Evolutionary conservation across 192 early-diverging fungal genomes (phyloP), one percentile per base, ranked within the genome.

Genomic region (Linnemannia zychae): DNA sequence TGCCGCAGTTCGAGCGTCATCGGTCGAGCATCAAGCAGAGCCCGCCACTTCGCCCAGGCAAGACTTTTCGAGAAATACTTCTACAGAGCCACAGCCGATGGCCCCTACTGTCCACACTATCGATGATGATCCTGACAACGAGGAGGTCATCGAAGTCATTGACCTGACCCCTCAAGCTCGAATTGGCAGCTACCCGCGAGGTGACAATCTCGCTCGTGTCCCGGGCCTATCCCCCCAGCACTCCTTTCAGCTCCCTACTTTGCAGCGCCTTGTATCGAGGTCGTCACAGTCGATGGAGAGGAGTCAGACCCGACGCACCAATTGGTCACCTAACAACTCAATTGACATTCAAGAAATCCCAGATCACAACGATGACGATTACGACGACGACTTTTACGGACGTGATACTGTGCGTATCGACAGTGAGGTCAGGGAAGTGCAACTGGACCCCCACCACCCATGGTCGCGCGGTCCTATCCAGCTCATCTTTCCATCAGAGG

Each of bases 391-490:
- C 22, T 73, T 77, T 18, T 84, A 70, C 65, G 82, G 82, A 2
- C 73, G 67, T 28, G 48, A 84, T 40, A 84, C 76, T 15, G 44
- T 78, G 0, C 82, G 82, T 1, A 78, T 84, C 40, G 82, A 84
- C 33, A 71, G 57, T 40, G 82, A 84, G 22, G 82, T 84, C 24
- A 67, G 72, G 16, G 82, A 84, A 36, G 72, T 74, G 1, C 82
- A 78, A 37, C 31, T 84, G 28, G 82, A 84, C 70, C 76, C 71
- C n/a, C 71, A 47, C 34, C 82, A 84, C 47, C 82, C 82, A 7
- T 84, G 77, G 76, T 67, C 82, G 5, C 82, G 72, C 20, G 82
- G 82, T 18, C 76, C 82, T 17, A 70, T 84, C 31, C 72, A 84
- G 68, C 72, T 84, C 16, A 84, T 84, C 46, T 36, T 74, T 40